Conservation (phyloP, 2,329 filamentous ascomycete species). For the Fusarium metavorans region DNA sequence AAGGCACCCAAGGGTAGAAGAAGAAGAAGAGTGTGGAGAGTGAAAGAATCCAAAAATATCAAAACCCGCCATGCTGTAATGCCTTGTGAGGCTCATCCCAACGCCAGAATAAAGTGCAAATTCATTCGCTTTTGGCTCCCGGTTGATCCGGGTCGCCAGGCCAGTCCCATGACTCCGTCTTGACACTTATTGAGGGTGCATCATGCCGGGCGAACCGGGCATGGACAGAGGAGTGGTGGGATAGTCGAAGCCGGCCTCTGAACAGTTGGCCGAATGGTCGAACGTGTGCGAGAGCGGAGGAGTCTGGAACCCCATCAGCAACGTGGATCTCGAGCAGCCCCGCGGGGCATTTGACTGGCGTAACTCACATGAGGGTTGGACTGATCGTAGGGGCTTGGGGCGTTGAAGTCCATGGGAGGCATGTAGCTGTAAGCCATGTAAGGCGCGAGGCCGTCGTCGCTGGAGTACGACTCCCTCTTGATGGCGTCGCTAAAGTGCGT, state of each 20-base stretch:
- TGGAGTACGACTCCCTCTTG: constrained; percentile 73
- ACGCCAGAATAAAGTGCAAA: constrained; percentile 40
- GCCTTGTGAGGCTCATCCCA: constrained; percentile 35
- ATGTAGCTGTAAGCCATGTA: constrained; percentile 77
- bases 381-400: constrained; percentile 72
- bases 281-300: constrained; percentile 81
- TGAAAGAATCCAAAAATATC: constrained; percentile 40
- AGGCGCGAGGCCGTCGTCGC: constrained; percentile 71
- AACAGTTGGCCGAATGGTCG: constrained; percentile 74
- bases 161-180: background rate
- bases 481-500: constrained; percentile 72
- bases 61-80: constrained; percentile 39
- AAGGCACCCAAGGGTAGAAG: constrained; percentile 22
- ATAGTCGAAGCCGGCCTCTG: constrained; percentile 72
- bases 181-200: constrained; percentile 41
- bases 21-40: constrained; percentile 32
- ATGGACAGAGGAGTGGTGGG: constrained; percentile 80
- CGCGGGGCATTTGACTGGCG: constrained; percentile 54
- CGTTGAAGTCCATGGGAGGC: constrained; percentile 72
- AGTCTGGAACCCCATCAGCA: constrained; percentile 73
- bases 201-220: constrained; percentile 73
- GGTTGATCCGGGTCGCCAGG: constrained; percentile 4
- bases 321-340: constrained; percentile 54
- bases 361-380: constrained; percentile 81
- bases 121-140: constrained; percentile 21